Evolutionary conservation across 2,329 filamentous ascomycete genomes (phyloP).

Genomic region (Colletotrichum truncatum): DNA sequence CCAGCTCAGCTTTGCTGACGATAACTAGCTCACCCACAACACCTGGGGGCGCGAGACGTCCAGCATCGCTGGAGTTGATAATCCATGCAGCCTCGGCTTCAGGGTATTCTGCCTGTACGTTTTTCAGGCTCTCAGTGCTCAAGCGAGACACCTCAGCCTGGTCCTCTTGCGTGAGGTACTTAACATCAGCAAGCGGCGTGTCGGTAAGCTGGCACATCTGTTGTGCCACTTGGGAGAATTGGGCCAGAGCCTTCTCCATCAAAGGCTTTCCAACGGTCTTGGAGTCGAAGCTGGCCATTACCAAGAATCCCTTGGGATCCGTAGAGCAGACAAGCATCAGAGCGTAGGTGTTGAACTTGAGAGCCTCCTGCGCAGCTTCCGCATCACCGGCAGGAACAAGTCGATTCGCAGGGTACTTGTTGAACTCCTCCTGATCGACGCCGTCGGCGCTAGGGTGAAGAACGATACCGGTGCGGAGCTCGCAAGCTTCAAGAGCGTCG

Average conservation of each 20-base stretch:
- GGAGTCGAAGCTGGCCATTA: conserved; percentile 73
- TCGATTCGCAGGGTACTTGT: conserved; percentile 52
- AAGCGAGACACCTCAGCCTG: conserved; percentile 40
- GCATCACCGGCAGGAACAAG: conserved; percentile 64
- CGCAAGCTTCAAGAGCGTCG: conserved; percentile 64
- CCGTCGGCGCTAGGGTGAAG: conserved; percentile 56
- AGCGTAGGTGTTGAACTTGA: conserved; percentile 68
- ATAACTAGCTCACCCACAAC: conserved; percentile 55
- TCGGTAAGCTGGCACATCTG: conserved; percentile 54
- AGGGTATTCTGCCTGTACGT: conserved; percentile 35
- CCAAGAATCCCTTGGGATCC: conserved; percentile 61
- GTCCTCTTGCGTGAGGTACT: conserved; percentile 45
- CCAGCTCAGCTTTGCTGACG: conserved; percentile 38
- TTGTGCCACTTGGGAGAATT: conserved; percentile 60
- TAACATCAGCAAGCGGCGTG: conserved; percentile 43
- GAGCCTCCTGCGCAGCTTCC: conserved; percentile 67
- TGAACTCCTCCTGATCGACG: conserved; percentile 40
- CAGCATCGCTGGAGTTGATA: conserved; percentile 45
- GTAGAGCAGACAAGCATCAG: conserved; percentile 73
- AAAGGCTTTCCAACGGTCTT: conserved; percentile 60
- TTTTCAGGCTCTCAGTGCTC: conserved; percentile 35
- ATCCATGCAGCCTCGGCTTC: conserved; percentile 47
- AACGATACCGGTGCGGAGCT: conserved; percentile 63
- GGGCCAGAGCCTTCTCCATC: conserved; percentile 62
- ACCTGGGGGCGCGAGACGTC: conserved; percentile 48